Evolutionary conservation across 768 basidiomycete species (phyloP).

Genomic region (Rhodosporidiobolus sp.): DNA sequence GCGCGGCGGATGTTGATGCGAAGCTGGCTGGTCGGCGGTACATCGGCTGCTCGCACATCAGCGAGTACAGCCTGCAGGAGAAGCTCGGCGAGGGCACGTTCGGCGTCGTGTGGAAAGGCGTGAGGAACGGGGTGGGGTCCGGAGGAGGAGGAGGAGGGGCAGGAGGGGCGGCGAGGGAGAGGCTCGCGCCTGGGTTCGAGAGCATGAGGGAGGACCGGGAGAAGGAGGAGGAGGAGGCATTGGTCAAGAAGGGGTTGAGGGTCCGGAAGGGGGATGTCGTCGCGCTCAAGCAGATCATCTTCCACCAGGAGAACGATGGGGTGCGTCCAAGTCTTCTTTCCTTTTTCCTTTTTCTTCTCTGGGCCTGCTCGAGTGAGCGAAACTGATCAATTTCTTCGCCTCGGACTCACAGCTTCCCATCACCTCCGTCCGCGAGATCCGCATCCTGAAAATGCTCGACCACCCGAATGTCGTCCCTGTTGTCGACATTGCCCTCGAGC

Average conservation of each 20-base stretch:
- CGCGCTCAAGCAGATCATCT: constrained; percentile 88
- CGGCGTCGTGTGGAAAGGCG: constrained; percentile 61
- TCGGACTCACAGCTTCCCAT: constrained; percentile 60
- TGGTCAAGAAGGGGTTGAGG: constrained; percentile 3
- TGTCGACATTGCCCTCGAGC: constrained; percentile 81
- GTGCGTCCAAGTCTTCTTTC: constrained; percentile 51
- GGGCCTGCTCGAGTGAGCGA: not conserved
- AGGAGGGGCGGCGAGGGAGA: too few relatives aligned
- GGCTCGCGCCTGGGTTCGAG: too few relatives aligned
- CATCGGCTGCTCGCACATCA: constrained; percentile 53
- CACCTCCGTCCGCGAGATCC: constrained; percentile 93
- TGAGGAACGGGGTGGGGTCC: not conserved
- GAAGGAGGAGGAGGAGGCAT: constrained; percentile 6
- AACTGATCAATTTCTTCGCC: not conserved
- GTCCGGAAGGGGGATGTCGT: constrained; percentile 56
- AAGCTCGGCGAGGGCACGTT: constrained; percentile 97
- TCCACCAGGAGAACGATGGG: constrained; percentile 95
- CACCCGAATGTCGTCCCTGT: constrained; percentile 84
- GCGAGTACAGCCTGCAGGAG: constrained; percentile 73
- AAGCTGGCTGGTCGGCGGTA: constrained; percentile 33
- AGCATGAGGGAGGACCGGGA: not conserved
- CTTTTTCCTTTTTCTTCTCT: not conserved
- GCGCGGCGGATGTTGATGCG: not conserved
- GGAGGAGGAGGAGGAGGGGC: not conserved
- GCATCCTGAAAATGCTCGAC: constrained; percentile 82